Conservation (phyloP, 2,329 filamentous ascomycete species). For the Xylariaceae sp. region DNA sequence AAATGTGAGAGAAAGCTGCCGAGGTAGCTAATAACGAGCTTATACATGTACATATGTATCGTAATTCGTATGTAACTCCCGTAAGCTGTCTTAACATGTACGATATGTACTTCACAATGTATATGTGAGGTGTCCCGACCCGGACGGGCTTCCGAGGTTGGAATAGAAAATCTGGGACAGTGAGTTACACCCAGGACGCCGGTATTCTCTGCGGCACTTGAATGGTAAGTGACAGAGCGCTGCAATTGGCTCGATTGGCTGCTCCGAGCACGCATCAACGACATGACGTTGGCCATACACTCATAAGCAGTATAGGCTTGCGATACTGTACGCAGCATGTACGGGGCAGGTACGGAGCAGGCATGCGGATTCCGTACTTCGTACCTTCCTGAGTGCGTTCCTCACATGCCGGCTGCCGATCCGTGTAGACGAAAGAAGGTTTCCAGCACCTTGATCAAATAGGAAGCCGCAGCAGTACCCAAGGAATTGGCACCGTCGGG, state of each 20-base stretch:
- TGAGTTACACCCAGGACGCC: slow-evolving; percentile 1
- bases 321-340: not conserved
- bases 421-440: slow-evolving; percentile 23
- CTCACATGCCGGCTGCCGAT: slow-evolving; percentile 25
- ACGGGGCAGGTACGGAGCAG: not conserved
- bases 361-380: not conserved
- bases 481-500: slow-evolving; percentile 13
- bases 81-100: too few relatives aligned
- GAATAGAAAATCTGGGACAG: slow-evolving; percentile 8
- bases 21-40: too few relatives aligned
- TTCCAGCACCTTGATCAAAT: slow-evolving; percentile 15
- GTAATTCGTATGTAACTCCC: too few relatives aligned
- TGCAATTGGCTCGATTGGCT: too few relatives aligned
- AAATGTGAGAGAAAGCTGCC: too few relatives aligned
- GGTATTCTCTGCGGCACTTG: slow-evolving; percentile 3
- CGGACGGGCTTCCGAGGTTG: slow-evolving; percentile 6
- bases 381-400: not conserved
- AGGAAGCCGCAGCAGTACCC: slow-evolving; percentile 17
- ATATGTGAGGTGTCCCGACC: slow-evolving; percentile 6
- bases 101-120: not conserved
- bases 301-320: not conserved
- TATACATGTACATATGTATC: too few relatives aligned
- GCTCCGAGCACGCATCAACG: too few relatives aligned
- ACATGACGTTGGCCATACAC: too few relatives aligned
- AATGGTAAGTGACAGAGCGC: too few relatives aligned